These are phyloP conservation scores for Eucalyptus erythrocorys DNA, from an alignment of 345 rosid genomes.

Conservation along the genomic window DNA sequence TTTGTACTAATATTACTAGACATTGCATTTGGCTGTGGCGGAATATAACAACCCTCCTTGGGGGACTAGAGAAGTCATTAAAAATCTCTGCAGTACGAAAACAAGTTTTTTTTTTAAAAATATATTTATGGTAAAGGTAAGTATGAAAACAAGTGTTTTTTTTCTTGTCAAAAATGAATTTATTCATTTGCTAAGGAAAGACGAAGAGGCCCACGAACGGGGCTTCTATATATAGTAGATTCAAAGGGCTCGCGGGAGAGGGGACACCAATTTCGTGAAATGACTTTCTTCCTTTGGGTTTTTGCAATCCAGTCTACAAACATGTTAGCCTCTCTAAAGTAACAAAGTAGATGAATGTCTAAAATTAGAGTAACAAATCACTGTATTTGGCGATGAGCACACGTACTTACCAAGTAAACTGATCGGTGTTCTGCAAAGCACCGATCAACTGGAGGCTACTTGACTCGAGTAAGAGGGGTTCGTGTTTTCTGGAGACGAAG, in stretches of 20 bases:
- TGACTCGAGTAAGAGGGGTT: background rate
- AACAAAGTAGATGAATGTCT: background rate
- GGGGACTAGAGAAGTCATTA: background rate
- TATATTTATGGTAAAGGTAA: too few relatives aligned
- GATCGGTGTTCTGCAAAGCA: background rate
- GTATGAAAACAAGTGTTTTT: background rate
- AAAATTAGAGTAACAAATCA: background rate
- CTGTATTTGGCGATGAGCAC: background rate
- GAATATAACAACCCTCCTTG: background rate
- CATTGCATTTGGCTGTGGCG: background rate
- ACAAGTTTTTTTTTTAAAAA: background rate
- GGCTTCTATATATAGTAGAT: background rate
- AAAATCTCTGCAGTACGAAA: background rate
- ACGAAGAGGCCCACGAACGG: background rate
- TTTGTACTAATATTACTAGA: background rate
- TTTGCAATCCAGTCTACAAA: background rate
- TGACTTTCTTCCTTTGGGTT: background rate
- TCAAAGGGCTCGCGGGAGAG: background rate
- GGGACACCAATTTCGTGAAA: background rate
- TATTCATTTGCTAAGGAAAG: background rate
- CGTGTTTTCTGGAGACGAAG: background rate
- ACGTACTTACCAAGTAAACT: background rate
- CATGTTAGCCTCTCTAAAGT: background rate
- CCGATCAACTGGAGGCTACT: background rate
- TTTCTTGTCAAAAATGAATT: background rate